Conservation (phyloP, 345 rosid species). For the Mangifera indica region DNA sequence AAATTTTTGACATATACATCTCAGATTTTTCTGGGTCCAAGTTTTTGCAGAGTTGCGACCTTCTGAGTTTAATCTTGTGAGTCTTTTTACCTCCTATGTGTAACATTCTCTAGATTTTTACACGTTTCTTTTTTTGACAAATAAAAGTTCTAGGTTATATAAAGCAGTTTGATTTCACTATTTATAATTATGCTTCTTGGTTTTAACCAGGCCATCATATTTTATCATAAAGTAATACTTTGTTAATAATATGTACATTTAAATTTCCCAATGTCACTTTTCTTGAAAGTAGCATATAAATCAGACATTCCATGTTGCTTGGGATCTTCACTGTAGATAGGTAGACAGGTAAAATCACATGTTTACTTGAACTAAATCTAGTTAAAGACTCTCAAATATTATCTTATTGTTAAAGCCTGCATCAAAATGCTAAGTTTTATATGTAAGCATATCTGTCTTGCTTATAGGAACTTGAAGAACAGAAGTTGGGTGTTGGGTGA, state of each 20-base stretch:
- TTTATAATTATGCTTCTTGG: not conserved
- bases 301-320: slow-evolving; percentile 12
- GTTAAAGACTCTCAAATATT: not conserved
- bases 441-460: slow-evolving; percentile 35
- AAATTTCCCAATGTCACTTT: not conserved
- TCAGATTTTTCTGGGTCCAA: no score
- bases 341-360: slow-evolving; percentile 17
- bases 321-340: slow-evolving; percentile 37
- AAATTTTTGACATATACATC: not conserved
- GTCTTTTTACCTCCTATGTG: no score
- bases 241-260: not conserved
- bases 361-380: slow-evolving; percentile 7
- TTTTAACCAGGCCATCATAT: not conserved
- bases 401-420: slow-evolving; percentile 14
- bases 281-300: slow-evolving; percentile 10
- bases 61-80: not conserved
- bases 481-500: not conserved
- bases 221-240: not conserved
- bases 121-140: not conserved
- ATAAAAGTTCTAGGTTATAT: not conserved
- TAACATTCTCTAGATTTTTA: not conserved
- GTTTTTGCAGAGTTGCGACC: not conserved
- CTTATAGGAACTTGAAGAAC: slow-evolving; percentile 21
- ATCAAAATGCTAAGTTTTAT: slow-evolving; percentile 20
- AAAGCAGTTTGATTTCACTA: not conserved